Conservation (phyloP, 2,329 filamentous ascomycete genomes). For the Trichoderma sp. region DNA sequence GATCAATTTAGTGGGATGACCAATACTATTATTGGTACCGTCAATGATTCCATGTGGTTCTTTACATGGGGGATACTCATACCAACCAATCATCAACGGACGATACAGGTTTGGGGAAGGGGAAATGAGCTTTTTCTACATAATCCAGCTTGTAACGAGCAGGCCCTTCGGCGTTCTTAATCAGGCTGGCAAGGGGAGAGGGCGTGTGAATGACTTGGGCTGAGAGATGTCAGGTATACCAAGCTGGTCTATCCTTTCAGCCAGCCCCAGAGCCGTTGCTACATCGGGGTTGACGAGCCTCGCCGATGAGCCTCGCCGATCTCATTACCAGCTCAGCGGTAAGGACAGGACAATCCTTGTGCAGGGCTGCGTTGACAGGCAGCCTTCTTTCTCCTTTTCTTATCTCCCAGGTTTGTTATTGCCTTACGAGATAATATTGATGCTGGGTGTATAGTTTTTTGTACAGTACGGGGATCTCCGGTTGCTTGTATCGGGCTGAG, state of each 20-base stretch:
- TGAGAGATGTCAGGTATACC: not conserved
- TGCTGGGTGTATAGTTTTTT: not conserved
- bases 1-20: not conserved
- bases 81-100: not conserved
- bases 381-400: not conserved
- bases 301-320: conserved; percentile 10
- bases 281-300: not conserved
- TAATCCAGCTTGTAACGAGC: not conserved
- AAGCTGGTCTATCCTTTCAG: not conserved
- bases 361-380: not conserved
- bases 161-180: not conserved
- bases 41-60: not conserved
- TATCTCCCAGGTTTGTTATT: not conserved
- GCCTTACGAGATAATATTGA: not conserved
- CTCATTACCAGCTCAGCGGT: conserved; percentile 11
- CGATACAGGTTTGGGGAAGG: not conserved
- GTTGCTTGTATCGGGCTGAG: not conserved
- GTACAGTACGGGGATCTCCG: not conserved
- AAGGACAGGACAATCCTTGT: not conserved
- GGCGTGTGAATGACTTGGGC: not conserved
- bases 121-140: not conserved
- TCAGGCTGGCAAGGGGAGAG: not conserved
- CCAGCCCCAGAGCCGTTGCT: not conserved
- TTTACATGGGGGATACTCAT: not conserved
- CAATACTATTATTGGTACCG: not conserved